Evolutionary conservation across 1,284 basidiomycete species (phyloP).

Genomic region (Flammula alnicola): DNA sequence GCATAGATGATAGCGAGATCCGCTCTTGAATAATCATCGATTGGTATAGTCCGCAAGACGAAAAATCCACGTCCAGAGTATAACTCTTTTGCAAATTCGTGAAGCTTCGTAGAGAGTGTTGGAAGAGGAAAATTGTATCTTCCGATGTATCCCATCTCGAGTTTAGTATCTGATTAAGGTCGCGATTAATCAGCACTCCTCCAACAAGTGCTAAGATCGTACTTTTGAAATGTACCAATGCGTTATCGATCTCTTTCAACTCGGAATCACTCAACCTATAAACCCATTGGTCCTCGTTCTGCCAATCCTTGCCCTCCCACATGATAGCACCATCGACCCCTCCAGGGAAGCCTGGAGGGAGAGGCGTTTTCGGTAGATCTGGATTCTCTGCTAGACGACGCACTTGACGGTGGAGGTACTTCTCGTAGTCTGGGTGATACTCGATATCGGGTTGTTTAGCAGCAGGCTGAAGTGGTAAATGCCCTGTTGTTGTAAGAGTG

Average conservation of each 20-base stretch:
- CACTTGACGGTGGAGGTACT: constrained; percentile 41
- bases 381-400: constrained; percentile 42
- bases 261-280: constrained; percentile 38
- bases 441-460: constrained; percentile 42
- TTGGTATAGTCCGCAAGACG: constrained; percentile 42
- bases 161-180: constrained; percentile 25
- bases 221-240: constrained; percentile 44
- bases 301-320: constrained; percentile 49
- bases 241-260: constrained; percentile 42
- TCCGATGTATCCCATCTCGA: constrained; percentile 33
- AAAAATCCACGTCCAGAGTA: constrained; percentile 47
- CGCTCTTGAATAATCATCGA: constrained; percentile 38
- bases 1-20: constrained; percentile 43
- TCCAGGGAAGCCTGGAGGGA: constrained; percentile 41
- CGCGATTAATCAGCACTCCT: background rate
- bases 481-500: no score
- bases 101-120: constrained; percentile 33
- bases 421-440: constrained; percentile 45
- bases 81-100: constrained; percentile 34
- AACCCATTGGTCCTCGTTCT: constrained; percentile 43
- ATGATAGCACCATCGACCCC: constrained; percentile 41
- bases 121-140: constrained; percentile 41
- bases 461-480: no score
- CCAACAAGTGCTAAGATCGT: background rate
- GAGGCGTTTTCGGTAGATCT: constrained; percentile 32